phyloP scores from a whole-genome alignment of 2,329 filamentous ascomycete species.

The Trichoderma arundinaceum region DNA sequence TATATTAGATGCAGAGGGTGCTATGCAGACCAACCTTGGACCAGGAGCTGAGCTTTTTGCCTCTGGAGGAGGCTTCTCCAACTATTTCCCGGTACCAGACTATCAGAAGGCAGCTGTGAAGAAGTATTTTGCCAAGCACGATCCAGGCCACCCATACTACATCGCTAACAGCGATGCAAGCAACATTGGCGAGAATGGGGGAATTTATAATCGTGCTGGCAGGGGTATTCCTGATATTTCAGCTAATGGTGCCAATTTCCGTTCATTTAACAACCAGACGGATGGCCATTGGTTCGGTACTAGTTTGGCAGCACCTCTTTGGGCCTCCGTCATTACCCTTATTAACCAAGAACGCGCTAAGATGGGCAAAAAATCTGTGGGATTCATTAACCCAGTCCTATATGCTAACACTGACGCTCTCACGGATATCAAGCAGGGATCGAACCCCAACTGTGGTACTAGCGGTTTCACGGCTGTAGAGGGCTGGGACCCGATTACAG shows the following conservation, averaged over 20 bases:
- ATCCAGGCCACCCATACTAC: conserved; percentile 37
- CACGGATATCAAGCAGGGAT: conserved; percentile 48
- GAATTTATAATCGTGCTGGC: conserved; percentile 45
- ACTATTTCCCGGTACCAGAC: conserved; percentile 41
- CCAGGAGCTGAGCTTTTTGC: conserved; percentile 31
- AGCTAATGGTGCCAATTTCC: conserved; percentile 58
- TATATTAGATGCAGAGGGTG: conserved; percentile 30
- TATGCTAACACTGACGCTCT: conserved; percentile 46
- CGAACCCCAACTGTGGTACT: conserved; percentile 47
- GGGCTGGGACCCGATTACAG: conserved; percentile 32
- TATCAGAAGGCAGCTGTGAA: conserved; percentile 40
- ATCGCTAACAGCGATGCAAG: conserved; percentile 41
- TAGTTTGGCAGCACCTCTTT: conserved; percentile 34
- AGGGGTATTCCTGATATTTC: conserved; percentile 49
- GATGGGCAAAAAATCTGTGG: conserved; percentile 46
- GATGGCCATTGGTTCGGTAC: conserved; percentile 33
- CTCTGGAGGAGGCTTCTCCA: conserved; percentile 44
- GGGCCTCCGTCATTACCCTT: conserved; percentile 36
- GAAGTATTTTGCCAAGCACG: conserved; percentile 38
- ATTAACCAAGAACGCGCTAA: conserved; percentile 35
- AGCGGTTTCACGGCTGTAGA: conserved; percentile 31
- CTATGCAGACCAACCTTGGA: conserved; percentile 31
- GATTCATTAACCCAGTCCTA: conserved; percentile 50
- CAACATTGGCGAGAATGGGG: conserved; percentile 43
- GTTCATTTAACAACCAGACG: conserved; percentile 14